phyloP scores from a whole-genome alignment of 192 early-diverging fungal species.

The Coemansia erecta region DNA sequence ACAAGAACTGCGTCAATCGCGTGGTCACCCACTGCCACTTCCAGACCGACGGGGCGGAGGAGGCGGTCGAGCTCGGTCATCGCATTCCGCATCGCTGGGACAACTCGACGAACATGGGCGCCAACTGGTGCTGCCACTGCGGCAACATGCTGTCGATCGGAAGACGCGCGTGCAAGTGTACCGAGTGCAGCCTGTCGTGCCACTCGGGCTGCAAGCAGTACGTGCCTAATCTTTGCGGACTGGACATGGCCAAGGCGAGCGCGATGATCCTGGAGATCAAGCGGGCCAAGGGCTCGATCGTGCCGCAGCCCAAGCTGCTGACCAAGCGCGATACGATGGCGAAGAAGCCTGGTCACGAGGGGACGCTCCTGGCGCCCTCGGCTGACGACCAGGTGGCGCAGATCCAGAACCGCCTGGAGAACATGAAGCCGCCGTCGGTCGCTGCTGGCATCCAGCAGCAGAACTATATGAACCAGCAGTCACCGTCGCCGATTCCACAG shows the following conservation, averaged over 20 bases:
- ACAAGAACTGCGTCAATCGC: slow-evolving; percentile 81
- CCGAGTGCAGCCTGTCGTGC: slow-evolving; percentile 79
- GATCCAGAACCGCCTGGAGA: slow-evolving; percentile 27
- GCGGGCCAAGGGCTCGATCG: slow-evolving; percentile 36
- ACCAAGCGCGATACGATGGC: slow-evolving; percentile 52
- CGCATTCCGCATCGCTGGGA: slow-evolving; percentile 97
- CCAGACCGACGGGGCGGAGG: slow-evolving; percentile 13
- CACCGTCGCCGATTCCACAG: slow-evolving; percentile 26
- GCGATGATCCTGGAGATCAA: slow-evolving; percentile 86
- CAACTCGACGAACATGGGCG: slow-evolving; percentile 73
- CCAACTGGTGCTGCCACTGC: slow-evolving; percentile 98
- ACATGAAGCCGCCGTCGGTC: slow-evolving; percentile 35
- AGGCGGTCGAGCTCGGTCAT: slow-evolving; percentile 60
- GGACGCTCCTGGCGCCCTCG: slow-evolving; percentile 4
- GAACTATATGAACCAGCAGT: slow-evolving; percentile 8
- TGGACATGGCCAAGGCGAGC: slow-evolving; percentile 82
- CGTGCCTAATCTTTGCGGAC: slow-evolving; percentile 91
- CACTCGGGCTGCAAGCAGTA: slow-evolving; percentile 82
- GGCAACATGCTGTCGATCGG: slow-evolving; percentile 93
- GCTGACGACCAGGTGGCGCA: slow-evolving; percentile 37
- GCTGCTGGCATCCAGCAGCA: slow-evolving; percentile 16
- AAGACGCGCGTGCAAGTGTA: slow-evolving; percentile 50
- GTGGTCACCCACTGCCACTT: slow-evolving; percentile 91
- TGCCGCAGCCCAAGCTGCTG: slow-evolving; percentile 43
- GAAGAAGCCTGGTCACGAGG: slow-evolving; percentile 17